phyloP scores from a whole-genome alignment of 2,329 filamentous ascomycete genomes.

The Apiospora saccharicola region DNA sequence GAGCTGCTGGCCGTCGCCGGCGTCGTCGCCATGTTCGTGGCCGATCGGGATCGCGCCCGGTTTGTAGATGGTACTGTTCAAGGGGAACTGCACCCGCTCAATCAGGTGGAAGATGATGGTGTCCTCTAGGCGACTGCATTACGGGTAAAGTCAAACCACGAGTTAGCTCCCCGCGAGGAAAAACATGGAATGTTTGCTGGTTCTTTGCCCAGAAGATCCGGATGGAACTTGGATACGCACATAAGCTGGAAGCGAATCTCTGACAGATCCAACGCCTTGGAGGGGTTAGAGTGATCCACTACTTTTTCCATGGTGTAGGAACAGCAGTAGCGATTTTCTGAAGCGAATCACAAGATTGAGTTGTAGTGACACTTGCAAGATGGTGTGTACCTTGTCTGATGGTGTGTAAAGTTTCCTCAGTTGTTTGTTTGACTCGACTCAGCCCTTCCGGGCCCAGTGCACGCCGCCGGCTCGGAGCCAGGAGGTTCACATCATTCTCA shows the following conservation, averaged over 20 bases:
- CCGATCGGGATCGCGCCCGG: conserved; percentile 84
- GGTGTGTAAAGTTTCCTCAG: conserved; percentile 1
- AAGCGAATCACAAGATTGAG: not conserved
- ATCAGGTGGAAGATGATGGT: conserved; percentile 98
- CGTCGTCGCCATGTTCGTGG: conserved; percentile 48
- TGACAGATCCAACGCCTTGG: conserved; percentile 84
- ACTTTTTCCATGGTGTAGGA: conserved; percentile 78
- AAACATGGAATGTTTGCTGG: not conserved
- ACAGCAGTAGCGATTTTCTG: not conserved
- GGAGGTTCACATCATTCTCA: not conserved
- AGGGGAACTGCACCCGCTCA: conserved; percentile 95
- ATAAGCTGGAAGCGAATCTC: conserved; percentile 95
- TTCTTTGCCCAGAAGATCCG: not conserved
- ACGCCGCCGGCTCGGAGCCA: too few species aligned
- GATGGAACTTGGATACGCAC: conserved; percentile 56
- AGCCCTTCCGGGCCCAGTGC: too few species aligned
- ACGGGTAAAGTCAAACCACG: not conserved
- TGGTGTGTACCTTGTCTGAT: not conserved
- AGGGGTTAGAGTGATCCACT: conserved; percentile 85
- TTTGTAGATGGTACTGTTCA: conserved; percentile 87
- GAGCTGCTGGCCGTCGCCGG: conserved; percentile 48
- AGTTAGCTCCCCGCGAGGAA: not conserved
- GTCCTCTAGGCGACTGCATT: conserved; percentile 85
- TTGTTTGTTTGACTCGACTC: not conserved
- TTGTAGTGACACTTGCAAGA: not conserved